A percentile compares a stretch with the other conserved stretches of the same genome.
These are phyloP conservation scores for Spathaspora boniae DNA, from an alignment of 805 yeast species.

Conservation along the genomic window DNA sequence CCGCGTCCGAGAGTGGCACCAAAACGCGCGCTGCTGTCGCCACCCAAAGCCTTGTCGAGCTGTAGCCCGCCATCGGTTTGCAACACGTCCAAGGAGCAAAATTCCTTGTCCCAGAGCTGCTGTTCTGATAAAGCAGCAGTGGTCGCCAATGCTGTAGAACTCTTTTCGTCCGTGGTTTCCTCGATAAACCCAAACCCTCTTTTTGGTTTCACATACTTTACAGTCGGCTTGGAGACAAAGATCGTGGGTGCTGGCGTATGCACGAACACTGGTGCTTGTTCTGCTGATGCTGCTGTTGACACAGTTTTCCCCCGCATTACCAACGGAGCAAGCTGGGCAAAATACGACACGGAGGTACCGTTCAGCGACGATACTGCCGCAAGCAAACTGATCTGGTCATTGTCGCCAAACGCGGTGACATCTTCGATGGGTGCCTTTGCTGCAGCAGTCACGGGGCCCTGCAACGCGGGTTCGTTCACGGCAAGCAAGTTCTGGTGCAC, in stretches of 20 bases:
- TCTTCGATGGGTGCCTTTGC: slow-evolving; percentile 6
- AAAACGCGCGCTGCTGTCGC: slow-evolving; percentile 5
- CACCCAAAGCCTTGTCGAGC: not conserved
- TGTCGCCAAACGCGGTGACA: slow-evolving; percentile 11
- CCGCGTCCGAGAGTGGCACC: slow-evolving; percentile 5
- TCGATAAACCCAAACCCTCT: slow-evolving; percentile 31
- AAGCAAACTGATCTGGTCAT: slow-evolving; percentile 14
- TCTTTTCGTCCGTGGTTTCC: slow-evolving; percentile 10
- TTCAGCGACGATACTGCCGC: slow-evolving; percentile 10
- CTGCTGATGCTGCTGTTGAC: not conserved
- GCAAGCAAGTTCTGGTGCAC: slow-evolving; percentile 13
- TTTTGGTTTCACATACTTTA: slow-evolving; percentile 17
- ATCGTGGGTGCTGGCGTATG: not conserved
- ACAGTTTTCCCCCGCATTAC: slow-evolving; percentile 17
- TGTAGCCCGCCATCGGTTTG: slow-evolving; percentile 17
- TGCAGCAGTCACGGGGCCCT: slow-evolving; percentile 22
- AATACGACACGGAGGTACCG: slow-evolving; percentile 10
- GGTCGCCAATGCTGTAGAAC: slow-evolving; percentile 2
- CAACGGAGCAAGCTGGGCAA: slow-evolving; percentile 26
- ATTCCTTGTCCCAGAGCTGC: slow-evolving; percentile 12
- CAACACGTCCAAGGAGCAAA: slow-evolving; percentile 11
- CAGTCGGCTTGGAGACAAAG: no score
- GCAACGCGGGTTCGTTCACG: slow-evolving; percentile 14
- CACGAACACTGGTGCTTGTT: not conserved
- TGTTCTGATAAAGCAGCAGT: not conserved